Percentiles rank a stretch among this genome's conserved stretches.
Evolutionary conservation across 192 early-diverging fungal species (phyloP).

Genomic region (Coemansia guatemalensis): DNA sequence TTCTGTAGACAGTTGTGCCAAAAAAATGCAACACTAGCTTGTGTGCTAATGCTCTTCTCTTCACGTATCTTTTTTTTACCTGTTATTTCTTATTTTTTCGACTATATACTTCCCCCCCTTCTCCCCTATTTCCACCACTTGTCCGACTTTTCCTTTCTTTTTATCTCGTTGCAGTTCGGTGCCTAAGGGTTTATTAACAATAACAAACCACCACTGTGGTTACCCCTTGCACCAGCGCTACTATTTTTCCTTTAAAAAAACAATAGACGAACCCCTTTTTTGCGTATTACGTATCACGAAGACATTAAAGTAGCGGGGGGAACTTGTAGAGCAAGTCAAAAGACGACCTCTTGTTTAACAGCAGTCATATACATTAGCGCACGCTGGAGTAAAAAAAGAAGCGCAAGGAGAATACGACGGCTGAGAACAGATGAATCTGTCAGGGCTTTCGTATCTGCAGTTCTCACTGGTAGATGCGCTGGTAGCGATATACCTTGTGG

Average conservation of each 20-base stretch:
- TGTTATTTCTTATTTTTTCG: slow-evolving; percentile 9
- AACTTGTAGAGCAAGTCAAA: neutral
- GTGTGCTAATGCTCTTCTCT: neutral
- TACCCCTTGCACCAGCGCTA: neutral
- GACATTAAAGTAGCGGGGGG: neutral
- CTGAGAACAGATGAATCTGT: slow-evolving; percentile 34
- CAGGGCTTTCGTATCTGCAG: slow-evolving; percentile 53
- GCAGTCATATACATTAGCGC: neutral
- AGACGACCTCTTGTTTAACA: neutral
- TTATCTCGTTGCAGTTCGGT: neutral
- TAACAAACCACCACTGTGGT: neutral
- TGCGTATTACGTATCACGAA: neutral
- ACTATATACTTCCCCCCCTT: slow-evolving; percentile 3
- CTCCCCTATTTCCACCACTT: slow-evolving; percentile 2
- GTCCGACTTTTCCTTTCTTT: neutral
- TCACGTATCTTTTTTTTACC: neutral
- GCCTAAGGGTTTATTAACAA: neutral
- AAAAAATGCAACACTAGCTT: too few species aligned
- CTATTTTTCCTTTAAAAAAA: neutral
- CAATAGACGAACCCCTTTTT: slow-evolving; percentile 2
- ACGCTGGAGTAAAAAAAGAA: neutral
- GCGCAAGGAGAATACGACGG: neutral
- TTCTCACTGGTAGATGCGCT: slow-evolving; percentile 48
- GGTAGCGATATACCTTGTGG: slow-evolving; percentile 31
- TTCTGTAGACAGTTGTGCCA: too few species aligned